Base-by-base conservation (phyloP, 2,329 filamentous ascomycete genomes). In the Paraconiothyrium sp. region DNA sequence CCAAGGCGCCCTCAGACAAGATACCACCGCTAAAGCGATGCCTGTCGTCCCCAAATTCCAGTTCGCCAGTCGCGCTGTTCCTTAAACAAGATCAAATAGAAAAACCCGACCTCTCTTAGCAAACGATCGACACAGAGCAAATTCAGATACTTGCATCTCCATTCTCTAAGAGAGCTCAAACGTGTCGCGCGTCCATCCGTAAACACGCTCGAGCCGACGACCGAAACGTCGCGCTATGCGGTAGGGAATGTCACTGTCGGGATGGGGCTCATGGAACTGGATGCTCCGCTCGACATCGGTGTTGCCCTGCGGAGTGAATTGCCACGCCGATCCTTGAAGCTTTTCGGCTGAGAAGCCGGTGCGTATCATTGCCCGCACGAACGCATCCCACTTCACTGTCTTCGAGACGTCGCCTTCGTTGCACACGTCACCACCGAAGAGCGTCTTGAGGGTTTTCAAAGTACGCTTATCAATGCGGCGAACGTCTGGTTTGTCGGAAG, bases 261-360 rank as follows among this genome's bases (percentile, higher is more conserved):
- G 85, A 71, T 89, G 86, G 4, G 87, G 87, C 67, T 88, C 86
- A 63, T 89, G 85, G 62, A 89, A 86, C 58, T 86, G 84, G 39
- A 89, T 89, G 32, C 79, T 82, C 8, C 83, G 73, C 43, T 82
- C 76, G 0, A 82, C 78, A 57, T 83, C 79, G 24, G 82, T 64
- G 2, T 63, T 67, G 2, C 24, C 24, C 6, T 68, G 70, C 2
- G 83, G 83, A n/a, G 76, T 78, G 63, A 89, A 89, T 14, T 87
- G 84, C 88, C 88, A 90, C 0, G 84, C 83, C 1, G 85, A 88
- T 0, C 87, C 86, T 62, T 89, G 87, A 0, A 89, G 78, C 73
- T 89, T 89, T 72, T 86, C 77, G 0, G 80, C 80, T 0, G 69
- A 63, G 57, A 89, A 88, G 0, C 85, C 87, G 0, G 79, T 78